Evolutionary conservation across 176 grass and related monocot genomes (phyloP).

Genomic region (Musa troglodytarum): DNA sequence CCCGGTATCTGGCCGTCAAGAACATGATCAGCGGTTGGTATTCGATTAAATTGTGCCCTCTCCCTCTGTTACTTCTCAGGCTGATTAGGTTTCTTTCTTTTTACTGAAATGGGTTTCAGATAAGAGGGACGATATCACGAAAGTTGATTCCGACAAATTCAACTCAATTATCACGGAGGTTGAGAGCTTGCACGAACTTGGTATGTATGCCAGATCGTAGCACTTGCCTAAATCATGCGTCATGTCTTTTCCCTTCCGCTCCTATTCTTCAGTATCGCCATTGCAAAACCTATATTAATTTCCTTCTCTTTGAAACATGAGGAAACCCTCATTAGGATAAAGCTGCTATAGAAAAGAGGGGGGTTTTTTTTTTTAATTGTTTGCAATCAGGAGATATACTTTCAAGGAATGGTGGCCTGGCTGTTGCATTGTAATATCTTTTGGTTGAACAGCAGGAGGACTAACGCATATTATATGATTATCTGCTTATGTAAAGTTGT

Average conservation of each 20-base stretch:
- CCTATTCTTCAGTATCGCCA: too few species aligned
- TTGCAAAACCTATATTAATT: too few species aligned
- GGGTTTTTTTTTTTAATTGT: too few species aligned
- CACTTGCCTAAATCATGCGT: neutral
- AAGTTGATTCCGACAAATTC: conserved; percentile 51
- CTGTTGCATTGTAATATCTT: neutral
- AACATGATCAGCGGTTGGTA: conserved; percentile 59
- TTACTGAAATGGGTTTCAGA: conserved; percentile 28
- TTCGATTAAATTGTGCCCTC: neutral
- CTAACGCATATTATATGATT: neutral
- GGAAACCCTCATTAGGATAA: too few species aligned
- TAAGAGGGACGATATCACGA: conserved; percentile 64
- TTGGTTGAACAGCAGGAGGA: neutral
- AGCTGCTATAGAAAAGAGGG: too few species aligned
- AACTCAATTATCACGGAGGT: conserved; percentile 64
- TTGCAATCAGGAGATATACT: too few species aligned
- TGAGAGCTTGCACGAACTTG: conserved; percentile 66
- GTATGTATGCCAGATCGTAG: conserved; percentile 16
- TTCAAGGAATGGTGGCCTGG: neutral
- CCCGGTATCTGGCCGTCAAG: conserved; percentile 64
- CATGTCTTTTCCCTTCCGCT: neutral
- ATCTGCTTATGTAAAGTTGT: neutral
- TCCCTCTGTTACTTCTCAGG: neutral
- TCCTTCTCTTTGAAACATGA: too few species aligned
- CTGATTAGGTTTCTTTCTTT: neutral